Conservation (phyloP, 208 protist genomes). For the Leishmania tropica region DNA sequence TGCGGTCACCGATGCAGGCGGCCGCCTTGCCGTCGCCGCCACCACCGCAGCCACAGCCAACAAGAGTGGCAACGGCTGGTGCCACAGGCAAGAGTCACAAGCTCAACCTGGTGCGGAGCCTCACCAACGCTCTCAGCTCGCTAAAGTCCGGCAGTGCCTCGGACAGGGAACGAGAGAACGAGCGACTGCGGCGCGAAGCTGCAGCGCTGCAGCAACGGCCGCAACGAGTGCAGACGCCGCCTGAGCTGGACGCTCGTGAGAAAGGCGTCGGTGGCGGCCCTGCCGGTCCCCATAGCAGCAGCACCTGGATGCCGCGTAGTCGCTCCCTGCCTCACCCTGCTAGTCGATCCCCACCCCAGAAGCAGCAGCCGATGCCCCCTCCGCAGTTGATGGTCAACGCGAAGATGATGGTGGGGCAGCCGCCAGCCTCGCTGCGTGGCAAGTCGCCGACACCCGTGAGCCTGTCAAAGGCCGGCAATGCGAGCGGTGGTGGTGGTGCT, state of each 20-base stretch:
- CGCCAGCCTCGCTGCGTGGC: background rate
- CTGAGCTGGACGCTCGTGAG: background rate
- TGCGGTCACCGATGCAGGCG: background rate
- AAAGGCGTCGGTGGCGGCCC: background rate
- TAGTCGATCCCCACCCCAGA: background rate
- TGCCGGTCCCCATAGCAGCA: background rate
- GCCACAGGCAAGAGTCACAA: background rate
- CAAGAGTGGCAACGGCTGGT: slow-evolving; percentile 1
- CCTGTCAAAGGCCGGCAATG: background rate
- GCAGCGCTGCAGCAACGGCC: background rate
- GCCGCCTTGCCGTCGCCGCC: background rate
- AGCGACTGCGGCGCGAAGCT: background rate
- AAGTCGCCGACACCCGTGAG: background rate
- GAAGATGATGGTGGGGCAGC: background rate
- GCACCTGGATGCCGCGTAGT: slow-evolving; percentile 1
- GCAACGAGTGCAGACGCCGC: background rate
- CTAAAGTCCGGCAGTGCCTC: slow-evolving; percentile 9
- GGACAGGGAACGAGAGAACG: background rate
- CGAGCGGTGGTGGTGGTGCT: background rate
- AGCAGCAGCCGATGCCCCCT: background rate
- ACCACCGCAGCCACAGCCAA: background rate
- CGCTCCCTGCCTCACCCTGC: background rate
- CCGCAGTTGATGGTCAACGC: background rate
- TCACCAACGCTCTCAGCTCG: slow-evolving; percentile 13
- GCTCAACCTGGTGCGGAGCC: background rate